Base-by-base conservation (phyloP, 148 eudicot genomes). In the Suaeda aralocaspica region DNA sequence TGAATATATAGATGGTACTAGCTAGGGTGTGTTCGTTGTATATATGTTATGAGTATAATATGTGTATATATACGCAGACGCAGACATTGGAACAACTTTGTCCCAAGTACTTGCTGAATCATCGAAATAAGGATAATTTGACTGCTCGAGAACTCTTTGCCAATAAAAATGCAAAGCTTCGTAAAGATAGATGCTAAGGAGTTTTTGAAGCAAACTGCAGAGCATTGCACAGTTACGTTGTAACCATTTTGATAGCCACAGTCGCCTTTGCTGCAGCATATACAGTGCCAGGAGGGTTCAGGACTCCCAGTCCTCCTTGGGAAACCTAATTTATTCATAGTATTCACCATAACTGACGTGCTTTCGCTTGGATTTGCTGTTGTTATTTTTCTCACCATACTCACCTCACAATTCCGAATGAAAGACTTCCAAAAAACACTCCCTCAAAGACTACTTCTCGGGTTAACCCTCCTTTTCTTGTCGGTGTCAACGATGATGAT, bases 231-330 rank as follows among this genome's bases (percentile, higher is more conserved):
- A 2, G n/a, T n/a, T n/a, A n/a, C n/a, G 74, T 59, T 4, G 39
- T 70, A 9, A 70, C 44, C 8, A 45, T 69, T 58, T 53, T 69
- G 10, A 57, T 69, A 0, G 64, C 73, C 12, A 69, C 73, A 25
- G 64, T 69, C 16, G 73, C 73, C 34, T 69, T 69, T 44, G 55
- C 73, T 44, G 73, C 64, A 24, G 74, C 66, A 10, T 67, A 67
- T 48, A 67, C 71, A 31, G 60, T 67, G 6, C 71, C 71, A n/a
- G 71, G 71, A 2, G 58, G 66, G 24, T 7, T 59, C 74, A 1
- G 74, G 64, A 1, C n/a, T 44, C 10, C 74, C 74, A n/a, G 14
- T 59, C 21, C 67, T 71, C 2, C 25, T 71, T 46, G 6, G 11
- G 6, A 22, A 48, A 7, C 74, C 66, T n/a, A n/a, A n/a, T 30